Evolutionary conservation across 2,329 filamentous ascomycete genomes (phyloP).

Genomic region (Fusarium sp.): DNA sequence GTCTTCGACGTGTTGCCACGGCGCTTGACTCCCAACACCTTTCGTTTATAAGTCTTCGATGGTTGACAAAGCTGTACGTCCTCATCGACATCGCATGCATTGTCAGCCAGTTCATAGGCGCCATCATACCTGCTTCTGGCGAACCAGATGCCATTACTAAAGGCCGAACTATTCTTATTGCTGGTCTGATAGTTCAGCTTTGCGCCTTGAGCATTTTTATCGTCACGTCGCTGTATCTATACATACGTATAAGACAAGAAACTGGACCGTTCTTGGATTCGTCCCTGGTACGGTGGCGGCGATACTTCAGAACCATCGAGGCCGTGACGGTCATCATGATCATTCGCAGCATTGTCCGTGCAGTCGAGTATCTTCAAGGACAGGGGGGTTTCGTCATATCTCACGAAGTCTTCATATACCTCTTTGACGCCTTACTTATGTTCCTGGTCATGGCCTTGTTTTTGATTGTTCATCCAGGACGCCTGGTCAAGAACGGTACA

Average conservation of each 20-base stretch:
- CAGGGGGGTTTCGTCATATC: constrained; percentile 52
- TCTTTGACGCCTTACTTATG: constrained; percentile 57
- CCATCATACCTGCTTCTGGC: constrained; percentile 14
- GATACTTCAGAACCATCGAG: constrained; percentile 46
- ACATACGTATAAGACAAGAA: neutral
- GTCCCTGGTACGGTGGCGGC: constrained; percentile 41
- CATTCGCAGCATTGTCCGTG: constrained; percentile 56
- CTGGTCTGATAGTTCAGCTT: neutral
- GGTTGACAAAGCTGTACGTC: constrained; percentile 7
- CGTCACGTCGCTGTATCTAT: neutral
- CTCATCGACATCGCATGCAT: neutral
- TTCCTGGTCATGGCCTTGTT: constrained; percentile 52
- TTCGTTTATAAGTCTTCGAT: neutral
- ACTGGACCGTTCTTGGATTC: constrained; percentile 4
- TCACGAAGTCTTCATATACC: constrained; percentile 53
- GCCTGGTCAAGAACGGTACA: neutral
- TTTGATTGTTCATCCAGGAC: constrained; percentile 3
- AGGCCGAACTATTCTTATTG: constrained; percentile 3
- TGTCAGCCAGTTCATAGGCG: constrained; percentile 7
- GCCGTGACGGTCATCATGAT: constrained; percentile 52
- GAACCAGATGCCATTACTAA: neutral
- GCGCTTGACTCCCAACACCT: constrained; percentile 13
- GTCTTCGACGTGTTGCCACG: neutral
- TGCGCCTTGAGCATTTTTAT: constrained; percentile 1
- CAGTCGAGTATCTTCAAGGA: constrained; percentile 58